Evolutionary conservation across 345 rosid genomes (phyloP).

Genomic region (Luvunga scandens): DNA sequence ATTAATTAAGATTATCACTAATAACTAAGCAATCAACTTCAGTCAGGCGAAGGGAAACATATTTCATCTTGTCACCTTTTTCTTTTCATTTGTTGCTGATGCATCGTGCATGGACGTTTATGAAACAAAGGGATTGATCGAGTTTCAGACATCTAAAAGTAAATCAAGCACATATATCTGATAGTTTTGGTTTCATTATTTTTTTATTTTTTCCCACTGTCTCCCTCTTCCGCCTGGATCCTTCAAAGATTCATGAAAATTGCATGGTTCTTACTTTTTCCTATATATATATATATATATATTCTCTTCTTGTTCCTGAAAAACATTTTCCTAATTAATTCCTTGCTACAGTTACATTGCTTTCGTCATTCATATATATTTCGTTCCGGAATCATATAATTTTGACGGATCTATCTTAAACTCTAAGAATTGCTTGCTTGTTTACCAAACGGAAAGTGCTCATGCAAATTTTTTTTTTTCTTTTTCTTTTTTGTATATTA

Average conservation of each 20-base stretch:
- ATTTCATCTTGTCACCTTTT: background rate
- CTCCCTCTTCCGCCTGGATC: no score
- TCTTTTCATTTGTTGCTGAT: background rate
- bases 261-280: background rate
- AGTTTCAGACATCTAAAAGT: no score
- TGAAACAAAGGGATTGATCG: no score
- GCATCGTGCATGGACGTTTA: background rate
- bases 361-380: background rate
- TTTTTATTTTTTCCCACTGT: no score
- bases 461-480: no score
- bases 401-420: no score
- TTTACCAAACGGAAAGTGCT: no score
- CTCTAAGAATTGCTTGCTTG: no score
- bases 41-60: background rate
- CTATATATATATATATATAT: background rate
- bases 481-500: no score
- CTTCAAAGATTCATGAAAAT: background rate
- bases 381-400: background rate
- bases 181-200: no score
- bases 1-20: background rate
- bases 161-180: no score
- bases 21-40: background rate
- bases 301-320: background rate
- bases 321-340: no score
- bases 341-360: background rate